phyloP scores from a whole-genome alignment of 75 land plant genomes.

The Pinus tabuliformis region DNA sequence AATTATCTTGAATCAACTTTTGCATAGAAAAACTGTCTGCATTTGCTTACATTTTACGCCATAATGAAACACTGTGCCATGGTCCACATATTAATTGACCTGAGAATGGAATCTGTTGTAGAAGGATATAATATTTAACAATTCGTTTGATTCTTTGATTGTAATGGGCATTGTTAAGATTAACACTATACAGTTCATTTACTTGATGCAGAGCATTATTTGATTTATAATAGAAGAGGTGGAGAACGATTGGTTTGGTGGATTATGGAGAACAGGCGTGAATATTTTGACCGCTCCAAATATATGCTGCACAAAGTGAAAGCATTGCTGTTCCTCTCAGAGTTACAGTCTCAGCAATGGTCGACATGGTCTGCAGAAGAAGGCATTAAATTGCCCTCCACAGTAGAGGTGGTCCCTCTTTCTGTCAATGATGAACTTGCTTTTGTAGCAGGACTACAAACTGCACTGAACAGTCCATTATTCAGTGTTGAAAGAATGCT shows the following conservation, averaged over 20 bases:
- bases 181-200: conserved; percentile 1
- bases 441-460: conserved; percentile 69
- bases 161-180: not conserved
- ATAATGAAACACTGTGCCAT: not conserved
- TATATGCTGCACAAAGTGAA: conserved; percentile 68
- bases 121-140: not conserved
- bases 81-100: not conserved
- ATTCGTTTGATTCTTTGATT: conserved; percentile 5
- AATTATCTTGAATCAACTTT: not conserved
- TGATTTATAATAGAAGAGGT: conserved; percentile 50
- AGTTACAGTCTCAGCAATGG: conserved; percentile 82
- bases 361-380: conserved; percentile 77
- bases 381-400: conserved; percentile 46
- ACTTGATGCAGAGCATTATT: conserved; percentile 71
- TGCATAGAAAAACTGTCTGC: not conserved
- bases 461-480: conserved; percentile 50
- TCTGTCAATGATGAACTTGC: conserved; percentile 93
- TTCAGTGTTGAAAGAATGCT: conserved; percentile 48
- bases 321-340: conserved; percentile 80
- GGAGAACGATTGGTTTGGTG: conserved; percentile 82
- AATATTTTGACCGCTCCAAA: conserved; percentile 91
- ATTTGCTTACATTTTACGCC: not conserved
- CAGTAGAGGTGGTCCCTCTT: conserved; percentile 60
- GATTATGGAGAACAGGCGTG: conserved; percentile 95
- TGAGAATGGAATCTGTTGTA: not conserved